Evolutionary conservation across 345 rosid species (phyloP).

Genomic region (rapeseed (Brassica napus)): DNA sequence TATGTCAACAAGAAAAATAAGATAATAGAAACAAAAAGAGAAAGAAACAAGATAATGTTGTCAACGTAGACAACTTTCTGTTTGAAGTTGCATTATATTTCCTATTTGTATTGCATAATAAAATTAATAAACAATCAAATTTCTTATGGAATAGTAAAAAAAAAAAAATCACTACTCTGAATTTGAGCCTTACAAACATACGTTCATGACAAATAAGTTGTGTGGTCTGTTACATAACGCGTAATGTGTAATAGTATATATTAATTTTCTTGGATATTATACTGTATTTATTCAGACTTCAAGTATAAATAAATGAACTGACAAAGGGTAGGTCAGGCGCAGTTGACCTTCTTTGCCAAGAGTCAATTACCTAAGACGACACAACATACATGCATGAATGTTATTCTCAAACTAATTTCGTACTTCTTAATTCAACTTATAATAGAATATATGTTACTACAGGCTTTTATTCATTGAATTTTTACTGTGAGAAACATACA

Average conservation of each 20-base stretch:
- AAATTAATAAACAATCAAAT: background rate
- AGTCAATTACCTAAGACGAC: background rate
- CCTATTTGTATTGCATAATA: background rate
- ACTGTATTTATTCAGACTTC: background rate
- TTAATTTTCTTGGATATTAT: background rate
- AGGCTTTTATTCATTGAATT: background rate
- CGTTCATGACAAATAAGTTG: background rate
- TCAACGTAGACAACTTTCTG: background rate
- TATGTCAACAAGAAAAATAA: background rate
- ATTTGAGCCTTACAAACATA: background rate
- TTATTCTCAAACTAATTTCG: background rate
- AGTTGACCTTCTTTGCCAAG: background rate
- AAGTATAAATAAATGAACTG: background rate
- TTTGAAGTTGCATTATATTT: background rate
- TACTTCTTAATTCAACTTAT: background rate
- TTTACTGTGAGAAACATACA: background rate
- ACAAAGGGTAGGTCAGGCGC: background rate
- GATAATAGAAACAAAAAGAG: background rate
- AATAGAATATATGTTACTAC: background rate
- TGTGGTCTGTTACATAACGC: background rate
- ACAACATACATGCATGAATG: background rate
- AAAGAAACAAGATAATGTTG: background rate
- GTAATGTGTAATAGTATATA: background rate
- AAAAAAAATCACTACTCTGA: background rate
- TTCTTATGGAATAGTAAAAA: background rate